phyloP scores from a whole-genome alignment of 169 alveolate species.

The Plasmodium reichenowi region DNA sequence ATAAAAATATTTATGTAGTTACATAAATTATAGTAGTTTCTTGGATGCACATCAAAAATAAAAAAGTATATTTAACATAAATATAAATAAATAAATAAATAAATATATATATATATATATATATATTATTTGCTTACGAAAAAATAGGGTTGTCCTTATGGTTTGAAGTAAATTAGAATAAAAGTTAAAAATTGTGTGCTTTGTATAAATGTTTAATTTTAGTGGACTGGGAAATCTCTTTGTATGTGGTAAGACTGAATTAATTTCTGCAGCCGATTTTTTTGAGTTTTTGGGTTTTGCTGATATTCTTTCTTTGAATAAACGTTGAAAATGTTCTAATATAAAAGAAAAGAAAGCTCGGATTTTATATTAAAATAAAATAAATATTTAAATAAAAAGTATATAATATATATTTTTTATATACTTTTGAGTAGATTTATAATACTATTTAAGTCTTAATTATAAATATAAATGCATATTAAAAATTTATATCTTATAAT shows the following conservation, averaged over 20 bases:
- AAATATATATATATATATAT: neutral
- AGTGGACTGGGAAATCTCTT: conserved; percentile 48
- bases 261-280: conserved; percentile 20
- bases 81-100: neutral
- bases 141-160: conserved; percentile 30
- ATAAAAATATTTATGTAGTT: neutral
- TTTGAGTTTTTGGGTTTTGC: conserved; percentile 71
- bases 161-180: conserved; percentile 55
- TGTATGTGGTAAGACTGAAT: conserved; percentile 29
- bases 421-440: neutral
- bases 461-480: neutral
- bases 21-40: no score
- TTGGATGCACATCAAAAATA: neutral
- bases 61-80: no score
- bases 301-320: conserved; percentile 72
- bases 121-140: conserved; percentile 7
- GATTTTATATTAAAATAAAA: neutral
- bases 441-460: neutral
- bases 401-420: neutral
- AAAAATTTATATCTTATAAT: neutral
- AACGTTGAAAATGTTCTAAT: conserved; percentile 34
- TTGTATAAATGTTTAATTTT: conserved; percentile 31
- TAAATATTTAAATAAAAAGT: neutral
- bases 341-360: no score
- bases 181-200: conserved; percentile 32